Percentiles rank a stretch among this genome's conserved stretches.
These are phyloP conservation scores for Nakazawaea molendinolei DNA, from an alignment of 805 yeast genomes.

Conservation along the genomic window DNA sequence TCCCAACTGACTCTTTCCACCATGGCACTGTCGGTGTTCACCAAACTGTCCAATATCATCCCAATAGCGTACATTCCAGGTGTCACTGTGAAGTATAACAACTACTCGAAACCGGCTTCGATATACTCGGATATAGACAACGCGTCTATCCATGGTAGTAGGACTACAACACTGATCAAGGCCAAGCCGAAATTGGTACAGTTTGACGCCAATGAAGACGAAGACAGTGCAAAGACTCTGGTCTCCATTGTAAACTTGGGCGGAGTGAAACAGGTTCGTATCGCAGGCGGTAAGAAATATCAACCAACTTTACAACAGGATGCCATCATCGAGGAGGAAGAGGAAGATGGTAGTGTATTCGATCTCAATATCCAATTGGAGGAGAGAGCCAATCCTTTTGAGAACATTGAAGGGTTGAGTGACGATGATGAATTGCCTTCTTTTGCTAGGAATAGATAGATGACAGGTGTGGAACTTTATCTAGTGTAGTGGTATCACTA, in stretches of 20 bases:
- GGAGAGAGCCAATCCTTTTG: not conserved
- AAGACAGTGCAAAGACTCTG: conserved; percentile 6
- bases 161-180: conserved; percentile 67
- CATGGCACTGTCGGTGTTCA: conserved; percentile 57
- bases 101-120: conserved; percentile 23
- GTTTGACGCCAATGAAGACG: conserved; percentile 8
- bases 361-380: conserved; percentile 7
- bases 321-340: conserved; percentile 19
- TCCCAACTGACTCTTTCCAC: conserved; percentile 25
- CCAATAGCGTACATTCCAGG: conserved; percentile 96
- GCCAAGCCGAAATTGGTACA: conserved; percentile 70
- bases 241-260: conserved; percentile 9
- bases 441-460: too few species aligned
- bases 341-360: conserved; percentile 10
- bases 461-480: too few species aligned
- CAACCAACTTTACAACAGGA: conserved; percentile 18
- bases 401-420: conserved; percentile 1
- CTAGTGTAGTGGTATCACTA: too few species aligned
- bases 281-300: conserved; percentile 11
- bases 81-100: conserved; percentile 47
- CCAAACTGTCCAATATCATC: conserved; percentile 80
- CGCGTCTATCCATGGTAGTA: conserved; percentile 37
- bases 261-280: conserved; percentile 4
- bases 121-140: conserved; percentile 39
- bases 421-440: conserved; percentile 6